Conservation (phyloP, 2,329 filamentous ascomycete genomes). For the Xylariaceae sp. region DNA sequence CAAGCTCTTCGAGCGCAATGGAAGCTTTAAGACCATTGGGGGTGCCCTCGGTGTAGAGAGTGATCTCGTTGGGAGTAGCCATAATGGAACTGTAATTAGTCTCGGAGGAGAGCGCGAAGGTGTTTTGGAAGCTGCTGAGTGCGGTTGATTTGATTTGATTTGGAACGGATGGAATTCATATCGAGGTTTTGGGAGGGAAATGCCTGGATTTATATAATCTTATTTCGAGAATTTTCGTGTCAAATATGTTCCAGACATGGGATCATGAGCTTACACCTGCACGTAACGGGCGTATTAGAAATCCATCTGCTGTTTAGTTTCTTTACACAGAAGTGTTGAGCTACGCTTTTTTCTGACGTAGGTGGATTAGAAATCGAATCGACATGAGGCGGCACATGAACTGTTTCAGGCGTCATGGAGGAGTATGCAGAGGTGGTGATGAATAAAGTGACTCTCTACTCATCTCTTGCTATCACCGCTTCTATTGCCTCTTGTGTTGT, state of each 20-base stretch:
- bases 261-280: too few species aligned
- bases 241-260: too few species aligned
- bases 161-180: too few species aligned
- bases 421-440: constrained; percentile 1
- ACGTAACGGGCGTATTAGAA: too few species aligned
- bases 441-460: background rate
- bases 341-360: background rate
- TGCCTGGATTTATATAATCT: background rate
- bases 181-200: too few species aligned
- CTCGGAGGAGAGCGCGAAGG: too few species aligned
- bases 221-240: background rate
- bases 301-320: too few species aligned
- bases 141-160: background rate
- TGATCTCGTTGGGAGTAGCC: constrained; percentile 52
- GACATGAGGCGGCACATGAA: background rate
- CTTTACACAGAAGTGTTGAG: background rate
- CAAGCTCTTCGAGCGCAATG: constrained; percentile 78
- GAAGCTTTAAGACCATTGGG: constrained; percentile 87
- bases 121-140: background rate
- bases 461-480: background rate
- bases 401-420: background rate
- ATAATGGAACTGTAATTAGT: constrained; percentile 31
- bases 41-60: constrained; percentile 77
- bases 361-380: constrained; percentile 5
- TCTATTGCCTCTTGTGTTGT: too few species aligned